Evolutionary conservation across 75 land plant species (phyloP), one percentile per base, ranked within the genome.

Genomic region (Isoetes taiwanensis): DNA sequence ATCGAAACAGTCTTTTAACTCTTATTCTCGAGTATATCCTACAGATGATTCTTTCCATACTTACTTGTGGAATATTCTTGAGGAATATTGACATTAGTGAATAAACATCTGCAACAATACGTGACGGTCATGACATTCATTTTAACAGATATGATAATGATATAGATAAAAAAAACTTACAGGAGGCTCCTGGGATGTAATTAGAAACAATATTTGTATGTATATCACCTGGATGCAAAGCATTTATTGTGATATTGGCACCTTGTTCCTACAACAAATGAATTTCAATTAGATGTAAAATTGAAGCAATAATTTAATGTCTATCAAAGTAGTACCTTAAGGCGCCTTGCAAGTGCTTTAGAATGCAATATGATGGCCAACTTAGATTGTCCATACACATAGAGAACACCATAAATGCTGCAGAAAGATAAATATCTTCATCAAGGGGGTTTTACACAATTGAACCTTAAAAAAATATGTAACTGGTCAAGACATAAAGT

Each of bases 191-290:
- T 81, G 82, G 78, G 37, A 85, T 57, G 23, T 74, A 77, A 37
- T 76, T 83, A 33, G 80, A 70, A 3, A 76, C 74, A 21, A 85
- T 85, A 27, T 78, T 81, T 2, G 96, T 89, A 55, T 73, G 81
- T 19, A 89, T 73, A 16, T 81, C 75, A 17, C 96, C 96, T n/a
- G 96, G 96, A 54, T 89, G 96, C 2, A 89, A 76, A 21, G 83
- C 64, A 59, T 89, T 89, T 52, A 71, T 72, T 0, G 75, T 79
- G 5, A 89, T 76, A 30, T 69, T 63, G 34, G 77, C 86, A 32
- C 69, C 76, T 32, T 72, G 66, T 59, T 66, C 78, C 96, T 89
- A 63, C 33, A n/a, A n/a, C n/a, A n/a, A n/a, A n/a, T n/a, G n/a
- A n/a, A n/a, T n/a, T n/a, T n/a, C n/a, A n/a, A n/a, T n/a, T n/a